These are phyloP conservation scores for Xylaria longipes DNA, from an alignment of 495 filamentous ascomycete genomes.

Conservation along the genomic window DNA sequence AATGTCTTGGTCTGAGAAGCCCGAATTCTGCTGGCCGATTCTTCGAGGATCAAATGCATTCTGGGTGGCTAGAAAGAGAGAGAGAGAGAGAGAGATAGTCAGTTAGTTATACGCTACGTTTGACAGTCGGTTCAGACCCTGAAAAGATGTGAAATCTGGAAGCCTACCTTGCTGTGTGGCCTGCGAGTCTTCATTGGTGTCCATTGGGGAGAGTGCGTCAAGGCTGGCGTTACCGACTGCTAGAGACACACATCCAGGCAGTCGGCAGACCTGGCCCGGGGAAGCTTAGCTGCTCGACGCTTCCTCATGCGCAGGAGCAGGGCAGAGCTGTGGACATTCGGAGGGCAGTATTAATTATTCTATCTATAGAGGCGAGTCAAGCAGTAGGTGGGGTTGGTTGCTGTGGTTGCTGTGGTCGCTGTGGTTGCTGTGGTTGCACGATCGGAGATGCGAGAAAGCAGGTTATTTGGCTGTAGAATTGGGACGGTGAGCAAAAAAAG, in stretches of 20 bases:
- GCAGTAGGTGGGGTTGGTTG: conserved; percentile 13
- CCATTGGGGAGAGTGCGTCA: conserved; percentile 35
- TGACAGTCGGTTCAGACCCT: background rate
- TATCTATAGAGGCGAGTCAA: background rate
- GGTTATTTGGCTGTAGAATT: background rate
- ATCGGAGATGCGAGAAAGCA: background rate
- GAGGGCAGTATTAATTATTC: background rate
- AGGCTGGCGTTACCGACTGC: conserved; percentile 24
- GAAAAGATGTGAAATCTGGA: background rate
- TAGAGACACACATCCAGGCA: conserved; percentile 24
- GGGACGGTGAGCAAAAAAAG: background rate
- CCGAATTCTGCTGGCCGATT: conserved; percentile 75
- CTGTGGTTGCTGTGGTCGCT: conserved; percentile 25
- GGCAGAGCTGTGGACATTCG: conserved; percentile 10
- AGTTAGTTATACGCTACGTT: conserved; percentile 27
- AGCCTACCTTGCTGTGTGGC: conserved; percentile 43
- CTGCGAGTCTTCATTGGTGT: conserved; percentile 38
- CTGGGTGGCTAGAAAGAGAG: conserved; percentile 68
- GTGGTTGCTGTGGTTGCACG: conserved; percentile 22
- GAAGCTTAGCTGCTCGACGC: background rate
- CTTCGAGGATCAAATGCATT: conserved; percentile 80
- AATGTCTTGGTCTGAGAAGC: conserved; percentile 78
- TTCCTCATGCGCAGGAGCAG: conserved; percentile 15
- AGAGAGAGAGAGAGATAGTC: no score
- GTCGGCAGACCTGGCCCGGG: conserved; percentile 14